A percentile compares a stretch with the other conserved stretches of the same genome.
These are phyloP conservation scores for Malus sylvestris DNA, from an alignment of 306 rosid genomes.

Conservation along the genomic window DNA sequence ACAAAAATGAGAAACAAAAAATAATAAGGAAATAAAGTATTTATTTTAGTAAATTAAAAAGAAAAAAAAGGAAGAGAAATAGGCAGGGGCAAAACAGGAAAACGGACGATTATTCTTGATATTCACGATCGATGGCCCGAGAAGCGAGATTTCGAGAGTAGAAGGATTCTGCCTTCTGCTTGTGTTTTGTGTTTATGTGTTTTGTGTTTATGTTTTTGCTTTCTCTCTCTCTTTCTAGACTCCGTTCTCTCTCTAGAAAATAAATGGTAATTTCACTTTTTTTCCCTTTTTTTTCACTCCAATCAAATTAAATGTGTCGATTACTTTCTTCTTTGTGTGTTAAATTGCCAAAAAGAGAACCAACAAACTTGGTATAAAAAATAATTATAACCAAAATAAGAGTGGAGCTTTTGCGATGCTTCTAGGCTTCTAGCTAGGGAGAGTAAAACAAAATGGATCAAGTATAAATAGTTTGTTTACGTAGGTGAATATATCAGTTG, in stretches of 20 bases:
- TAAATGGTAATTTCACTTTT: neutral
- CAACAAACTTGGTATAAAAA: neutral
- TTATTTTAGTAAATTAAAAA: neutral
- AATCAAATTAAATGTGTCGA: neutral
- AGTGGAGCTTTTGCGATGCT: neutral
- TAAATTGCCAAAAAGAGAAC: neutral
- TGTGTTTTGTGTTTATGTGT: neutral
- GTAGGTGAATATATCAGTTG: fast-evolving
- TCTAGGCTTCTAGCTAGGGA: neutral
- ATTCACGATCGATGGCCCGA: slow-evolving; percentile 46
- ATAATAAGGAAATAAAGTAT: neutral
- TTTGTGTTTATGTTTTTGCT: slow-evolving; percentile 1
- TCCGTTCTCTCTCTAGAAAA: neutral
- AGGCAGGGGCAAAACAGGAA: slow-evolving; percentile 43
- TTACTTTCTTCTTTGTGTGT: neutral
- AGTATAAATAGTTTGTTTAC: neutral
- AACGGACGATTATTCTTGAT: slow-evolving; percentile 21
- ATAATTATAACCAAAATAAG: neutral
- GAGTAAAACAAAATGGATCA: neutral
- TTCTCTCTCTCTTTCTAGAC: neutral
- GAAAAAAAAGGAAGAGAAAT: neutral
- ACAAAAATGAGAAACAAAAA: neutral
- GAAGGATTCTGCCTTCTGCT: slow-evolving; percentile 17
- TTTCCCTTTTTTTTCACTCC: neutral
- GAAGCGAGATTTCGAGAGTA: slow-evolving; percentile 41